A percentile compares a stretch with the other conserved stretches of the same genome.
Conservation (phyloP, 148 eudicot genomes). For the Rhododendron molle region DNA sequence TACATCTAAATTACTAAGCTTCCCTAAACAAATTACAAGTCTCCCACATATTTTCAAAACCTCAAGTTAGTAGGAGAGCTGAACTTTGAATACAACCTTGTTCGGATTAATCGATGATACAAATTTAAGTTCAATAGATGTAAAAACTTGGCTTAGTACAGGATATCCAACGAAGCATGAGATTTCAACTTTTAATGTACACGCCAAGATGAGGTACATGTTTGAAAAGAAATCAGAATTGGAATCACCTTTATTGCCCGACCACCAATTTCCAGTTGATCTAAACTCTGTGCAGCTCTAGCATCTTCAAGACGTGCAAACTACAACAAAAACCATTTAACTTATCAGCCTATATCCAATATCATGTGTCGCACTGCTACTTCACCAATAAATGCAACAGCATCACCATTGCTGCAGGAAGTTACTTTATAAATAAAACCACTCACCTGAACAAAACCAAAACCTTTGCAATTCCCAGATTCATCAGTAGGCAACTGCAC, state of each 20-base stretch:
- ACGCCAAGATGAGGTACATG: not conserved
- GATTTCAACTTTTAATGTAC: not conserved
- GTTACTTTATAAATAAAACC: not conserved
- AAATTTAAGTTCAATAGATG: not conserved
- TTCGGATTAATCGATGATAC: not conserved
- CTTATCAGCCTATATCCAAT: not conserved
- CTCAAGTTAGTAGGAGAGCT: not conserved
- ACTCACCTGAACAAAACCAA: constrained; percentile 87
- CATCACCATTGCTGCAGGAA: not conserved
- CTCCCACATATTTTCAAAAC: not conserved
- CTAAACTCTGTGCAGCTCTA: constrained; percentile 66
- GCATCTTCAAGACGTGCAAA: constrained; percentile 95
- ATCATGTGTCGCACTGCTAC: not conserved
- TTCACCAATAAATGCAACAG: not conserved
- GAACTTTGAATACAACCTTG: not conserved
- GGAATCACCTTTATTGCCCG: constrained; percentile 68
- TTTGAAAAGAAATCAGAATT: not conserved
- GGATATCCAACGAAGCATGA: not conserved
- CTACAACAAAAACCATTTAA: constrained; percentile 32
- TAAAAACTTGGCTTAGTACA: not conserved
- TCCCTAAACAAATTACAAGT: not conserved
- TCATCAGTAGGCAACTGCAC: constrained; percentile 83
- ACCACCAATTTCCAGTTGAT: constrained; percentile 94
- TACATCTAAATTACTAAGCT: not conserved
- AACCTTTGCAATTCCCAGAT: constrained; percentile 81